Conservation (phyloP, 2,329 filamentous ascomycete genomes). For the Cladosporium sp. region DNA sequence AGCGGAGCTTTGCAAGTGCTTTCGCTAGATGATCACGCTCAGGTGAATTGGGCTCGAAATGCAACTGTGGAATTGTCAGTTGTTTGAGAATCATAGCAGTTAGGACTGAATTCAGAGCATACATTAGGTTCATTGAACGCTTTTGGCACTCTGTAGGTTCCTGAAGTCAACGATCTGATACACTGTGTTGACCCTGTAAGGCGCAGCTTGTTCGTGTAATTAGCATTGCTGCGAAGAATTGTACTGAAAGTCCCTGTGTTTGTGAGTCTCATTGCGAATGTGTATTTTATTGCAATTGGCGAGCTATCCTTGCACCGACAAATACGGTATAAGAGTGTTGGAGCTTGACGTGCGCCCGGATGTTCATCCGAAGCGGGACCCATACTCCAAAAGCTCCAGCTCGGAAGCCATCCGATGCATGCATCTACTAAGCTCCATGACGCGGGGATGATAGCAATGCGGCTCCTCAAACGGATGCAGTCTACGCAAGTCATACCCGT, state of each 20-base stretch:
- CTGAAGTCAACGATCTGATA: conserved; percentile 3
- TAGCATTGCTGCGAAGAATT: conserved; percentile 6
- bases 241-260: background rate
- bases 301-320: background rate
- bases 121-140: conserved; percentile 9
- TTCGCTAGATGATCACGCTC: conserved; percentile 72
- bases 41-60: conserved; percentile 78
- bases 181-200: background rate
- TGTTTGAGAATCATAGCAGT: background rate
- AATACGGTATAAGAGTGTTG: conserved; percentile 3
- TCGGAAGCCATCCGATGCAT: conserved; percentile 3
- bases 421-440: background rate
- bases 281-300: background rate
- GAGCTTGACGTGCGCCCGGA: background rate
- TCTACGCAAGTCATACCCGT: background rate
- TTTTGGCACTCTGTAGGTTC: conserved; percentile 8
- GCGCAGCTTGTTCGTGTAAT: background rate
- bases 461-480: background rate
- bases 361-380: background rate
- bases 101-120: background rate
- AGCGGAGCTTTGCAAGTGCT: conserved; percentile 68
- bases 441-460: conserved; percentile 1
- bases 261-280: conserved; percentile 4
- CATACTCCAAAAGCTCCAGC: background rate
- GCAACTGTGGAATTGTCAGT: conserved; percentile 56